Evolutionary conservation across 2,329 filamentous ascomycete species (phyloP).

Genomic region (Exophiala spinifera): DNA sequence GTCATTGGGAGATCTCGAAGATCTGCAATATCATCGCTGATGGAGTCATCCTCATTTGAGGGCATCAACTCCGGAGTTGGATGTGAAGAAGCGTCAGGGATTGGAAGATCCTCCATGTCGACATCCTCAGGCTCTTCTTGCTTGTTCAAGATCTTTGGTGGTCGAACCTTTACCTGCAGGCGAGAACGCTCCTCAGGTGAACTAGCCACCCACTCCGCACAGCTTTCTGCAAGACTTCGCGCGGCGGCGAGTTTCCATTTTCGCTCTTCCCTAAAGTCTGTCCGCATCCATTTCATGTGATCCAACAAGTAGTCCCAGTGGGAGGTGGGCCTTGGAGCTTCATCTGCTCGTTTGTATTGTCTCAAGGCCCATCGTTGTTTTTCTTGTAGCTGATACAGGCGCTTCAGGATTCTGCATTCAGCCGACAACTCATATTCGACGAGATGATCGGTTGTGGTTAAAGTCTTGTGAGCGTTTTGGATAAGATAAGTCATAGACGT

Average conservation of each 20-base stretch:
- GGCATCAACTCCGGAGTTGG: constrained; percentile 66
- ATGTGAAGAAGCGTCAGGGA: constrained; percentile 38
- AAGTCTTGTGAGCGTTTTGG: constrained; percentile 79
- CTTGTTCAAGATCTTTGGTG: constrained; percentile 39
- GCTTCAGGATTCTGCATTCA: constrained; percentile 78
- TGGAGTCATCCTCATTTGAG: constrained; percentile 60
- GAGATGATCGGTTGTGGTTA: constrained; percentile 80
- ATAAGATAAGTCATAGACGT: constrained; percentile 66
- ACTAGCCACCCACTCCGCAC: constrained; percentile 74
- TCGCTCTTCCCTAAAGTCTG: constrained; percentile 87
- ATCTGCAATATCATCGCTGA: constrained; percentile 42
- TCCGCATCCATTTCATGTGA: constrained; percentile 98
- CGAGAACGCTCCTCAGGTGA: constrained; percentile 59
- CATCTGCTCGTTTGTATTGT: constrained; percentile 78
- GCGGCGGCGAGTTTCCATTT: constrained; percentile 89
- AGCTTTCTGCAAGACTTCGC: constrained; percentile 75
- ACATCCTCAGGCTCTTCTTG: constrained; percentile 30
- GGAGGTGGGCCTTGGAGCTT: constrained; percentile 71
- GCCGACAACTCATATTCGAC: constrained; percentile 81
- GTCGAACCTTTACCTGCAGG: constrained; percentile 66
- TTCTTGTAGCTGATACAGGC: constrained; percentile 88
- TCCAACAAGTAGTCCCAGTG: constrained; percentile 85
- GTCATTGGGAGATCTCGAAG: constrained; percentile 43
- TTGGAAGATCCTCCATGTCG: constrained; percentile 28
- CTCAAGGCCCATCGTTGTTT: constrained; percentile 88